Evolutionary conservation across 257 asterid genomes (phyloP).

Genomic region (Solanum piurae): DNA sequence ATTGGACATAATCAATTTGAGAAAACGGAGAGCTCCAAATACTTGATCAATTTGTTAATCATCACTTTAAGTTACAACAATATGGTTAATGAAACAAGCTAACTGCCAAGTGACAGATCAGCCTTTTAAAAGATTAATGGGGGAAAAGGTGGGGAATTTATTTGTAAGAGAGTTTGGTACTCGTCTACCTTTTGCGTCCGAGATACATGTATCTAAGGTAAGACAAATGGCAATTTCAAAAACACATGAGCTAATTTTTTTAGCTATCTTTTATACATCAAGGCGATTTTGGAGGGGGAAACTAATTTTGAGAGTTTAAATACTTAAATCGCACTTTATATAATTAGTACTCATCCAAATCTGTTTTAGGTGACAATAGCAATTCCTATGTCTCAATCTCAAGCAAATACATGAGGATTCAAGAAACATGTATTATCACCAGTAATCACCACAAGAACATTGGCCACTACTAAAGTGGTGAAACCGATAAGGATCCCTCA

Average conservation of each 20-base stretch:
- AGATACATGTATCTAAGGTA: too few relatives aligned
- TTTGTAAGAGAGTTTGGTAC: neutral
- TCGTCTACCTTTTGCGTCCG: neutral
- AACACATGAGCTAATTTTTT: too few relatives aligned
- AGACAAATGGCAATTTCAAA: too few relatives aligned
- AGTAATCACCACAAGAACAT: conserved; percentile 81
- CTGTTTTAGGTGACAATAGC: neutral
- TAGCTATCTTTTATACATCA: too few relatives aligned
- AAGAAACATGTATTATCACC: conserved; percentile 28
- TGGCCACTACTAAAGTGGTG: conserved; percentile 69
- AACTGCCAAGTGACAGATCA: neutral
- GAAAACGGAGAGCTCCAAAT: neutral
- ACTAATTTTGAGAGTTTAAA: neutral
- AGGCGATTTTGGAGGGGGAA: too few relatives aligned
- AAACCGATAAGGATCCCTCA: conserved; percentile 77
- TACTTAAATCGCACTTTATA: neutral
- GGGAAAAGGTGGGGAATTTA: neutral
- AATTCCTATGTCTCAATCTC: neutral
- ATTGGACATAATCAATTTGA: neutral
- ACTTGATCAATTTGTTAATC: neutral
- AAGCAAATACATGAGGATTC: neutral
- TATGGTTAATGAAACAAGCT: neutral
- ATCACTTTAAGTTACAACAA: neutral
- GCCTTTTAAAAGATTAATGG: neutral
- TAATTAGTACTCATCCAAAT: neutral